phyloP scores from a whole-genome alignment of 2,329 filamentous ascomycete genomes.

The Meredithiella fracta region DNA sequence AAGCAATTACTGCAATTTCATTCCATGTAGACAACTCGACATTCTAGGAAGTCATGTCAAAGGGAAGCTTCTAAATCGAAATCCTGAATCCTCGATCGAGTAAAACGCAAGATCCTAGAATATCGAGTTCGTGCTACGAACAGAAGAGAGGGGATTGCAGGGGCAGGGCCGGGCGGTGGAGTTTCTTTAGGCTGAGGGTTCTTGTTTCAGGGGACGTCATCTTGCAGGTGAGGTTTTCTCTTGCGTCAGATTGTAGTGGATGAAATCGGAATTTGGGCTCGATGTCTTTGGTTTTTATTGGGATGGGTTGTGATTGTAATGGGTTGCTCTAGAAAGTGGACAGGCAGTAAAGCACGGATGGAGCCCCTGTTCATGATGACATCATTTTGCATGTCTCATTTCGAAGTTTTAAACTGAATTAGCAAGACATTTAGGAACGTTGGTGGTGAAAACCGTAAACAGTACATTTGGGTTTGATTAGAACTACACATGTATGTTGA shows the following conservation, averaged over 20 bases:
- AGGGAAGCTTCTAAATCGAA: too few relatives aligned
- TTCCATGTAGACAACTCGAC: too few relatives aligned
- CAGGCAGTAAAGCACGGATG: slow-evolving; percentile 1
- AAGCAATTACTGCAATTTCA: neutral
- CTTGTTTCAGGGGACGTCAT: neutral
- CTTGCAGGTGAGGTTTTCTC: slow-evolving; percentile 1
- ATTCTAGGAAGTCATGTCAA: too few relatives aligned
- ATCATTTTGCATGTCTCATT: slow-evolving; percentile 8
- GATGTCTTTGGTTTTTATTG: neutral
- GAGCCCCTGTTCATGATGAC: slow-evolving; percentile 8
- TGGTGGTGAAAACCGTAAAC: too few relatives aligned
- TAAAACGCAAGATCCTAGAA: too few relatives aligned
- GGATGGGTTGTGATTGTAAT: neutral
- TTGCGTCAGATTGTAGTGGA: neutral
- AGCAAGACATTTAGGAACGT: neutral
- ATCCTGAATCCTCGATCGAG: too few relatives aligned
- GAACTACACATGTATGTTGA: too few relatives aligned
- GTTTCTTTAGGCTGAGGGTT: neutral
- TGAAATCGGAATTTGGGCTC: neutral
- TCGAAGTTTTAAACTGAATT: neutral
- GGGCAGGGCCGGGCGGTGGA: neutral
- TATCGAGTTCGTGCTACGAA: neutral
- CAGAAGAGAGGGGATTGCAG: neutral
- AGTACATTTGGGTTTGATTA: too few relatives aligned
- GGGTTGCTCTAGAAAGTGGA: neutral